Evolutionary conservation across 306 rosid species (phyloP), one percentile per base, ranked within the genome.

Genomic region (Pachyrhizus erosus): DNA sequence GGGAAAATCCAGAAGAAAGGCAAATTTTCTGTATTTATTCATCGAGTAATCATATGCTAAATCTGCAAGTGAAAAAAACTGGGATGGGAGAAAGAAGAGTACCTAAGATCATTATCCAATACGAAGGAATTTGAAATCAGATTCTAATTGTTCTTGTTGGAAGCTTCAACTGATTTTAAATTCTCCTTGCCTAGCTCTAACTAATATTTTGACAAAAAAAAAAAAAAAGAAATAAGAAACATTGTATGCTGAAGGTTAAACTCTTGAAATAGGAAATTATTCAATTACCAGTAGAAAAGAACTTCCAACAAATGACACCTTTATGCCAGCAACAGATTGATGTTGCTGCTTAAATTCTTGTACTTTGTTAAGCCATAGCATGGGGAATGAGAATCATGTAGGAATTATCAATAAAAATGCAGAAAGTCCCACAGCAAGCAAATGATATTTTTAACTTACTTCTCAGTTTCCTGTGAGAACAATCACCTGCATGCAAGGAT

Each of bases 391-490:
- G 79, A 78, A 83, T 31, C 82, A 40, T 58, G 57, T 57, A 71
- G 21, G 40, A 64, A 79, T 55, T 65, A 54, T 65, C 60, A 54
- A 79, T 48, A 65, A 23, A 79, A 82, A 71, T 75, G 81, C 18
- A 66, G 9, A 72, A 65, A 23, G n/a, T 61, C 24, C 73, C 18
- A 11, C 73, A 65, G 11, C 18, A 33, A 55, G 72, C n/a, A 81
- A 80, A 60, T 40, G 27, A 48, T 65, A 73, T 70, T 43, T 84
- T 48, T 39, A 66, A 90, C 94, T 86, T 83, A 92, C 97, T 69
- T 85, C 52, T 51, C 80, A 21, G 77, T 83, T 72, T 79, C 86
- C 20, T 73, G 73, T 68, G 85, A 52, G 79, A 83, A 57, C 51
- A 48, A 73, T 84, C 87, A 70, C 77, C 89, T 83, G 91, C 84